Conservation (phyloP, 495 filamentous ascomycete species). For the Neurospora sp. region DNA sequence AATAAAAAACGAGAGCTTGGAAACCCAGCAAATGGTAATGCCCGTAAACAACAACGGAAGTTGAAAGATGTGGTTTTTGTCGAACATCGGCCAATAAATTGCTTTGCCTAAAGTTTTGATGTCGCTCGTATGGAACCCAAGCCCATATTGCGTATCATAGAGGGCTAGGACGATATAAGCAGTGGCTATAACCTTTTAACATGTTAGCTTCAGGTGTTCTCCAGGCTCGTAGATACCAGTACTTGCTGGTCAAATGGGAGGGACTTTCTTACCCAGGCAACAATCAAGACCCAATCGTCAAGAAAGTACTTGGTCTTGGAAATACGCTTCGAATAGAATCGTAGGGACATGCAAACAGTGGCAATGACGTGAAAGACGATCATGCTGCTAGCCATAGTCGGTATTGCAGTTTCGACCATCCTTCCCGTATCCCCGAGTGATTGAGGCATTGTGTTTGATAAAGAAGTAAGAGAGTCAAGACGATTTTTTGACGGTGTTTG, state of each 20-base stretch:
- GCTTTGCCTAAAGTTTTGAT: background rate
- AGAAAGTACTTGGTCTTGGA: background rate
- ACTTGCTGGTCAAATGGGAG: background rate
- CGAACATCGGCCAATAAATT: background rate
- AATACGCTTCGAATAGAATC: background rate
- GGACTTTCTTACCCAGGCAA: background rate
- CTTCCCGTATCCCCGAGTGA: background rate
- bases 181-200: background rate
- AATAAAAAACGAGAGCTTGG: background rate
- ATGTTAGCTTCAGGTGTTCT: background rate
- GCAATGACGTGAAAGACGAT: background rate
- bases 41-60: background rate
- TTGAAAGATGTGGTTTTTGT: background rate
- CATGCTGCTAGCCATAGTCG: background rate
- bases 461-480: background rate
- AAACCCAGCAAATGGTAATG: background rate
- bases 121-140: background rate
- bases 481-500: background rate
- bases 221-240: background rate
- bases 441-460: background rate
- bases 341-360: background rate
- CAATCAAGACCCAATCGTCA: background rate
- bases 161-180: background rate
- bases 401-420: background rate
- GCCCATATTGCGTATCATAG: background rate